Conservation (phyloP, 148 eudicot genomes). For the Mesembryanthemum crystallinum region DNA sequence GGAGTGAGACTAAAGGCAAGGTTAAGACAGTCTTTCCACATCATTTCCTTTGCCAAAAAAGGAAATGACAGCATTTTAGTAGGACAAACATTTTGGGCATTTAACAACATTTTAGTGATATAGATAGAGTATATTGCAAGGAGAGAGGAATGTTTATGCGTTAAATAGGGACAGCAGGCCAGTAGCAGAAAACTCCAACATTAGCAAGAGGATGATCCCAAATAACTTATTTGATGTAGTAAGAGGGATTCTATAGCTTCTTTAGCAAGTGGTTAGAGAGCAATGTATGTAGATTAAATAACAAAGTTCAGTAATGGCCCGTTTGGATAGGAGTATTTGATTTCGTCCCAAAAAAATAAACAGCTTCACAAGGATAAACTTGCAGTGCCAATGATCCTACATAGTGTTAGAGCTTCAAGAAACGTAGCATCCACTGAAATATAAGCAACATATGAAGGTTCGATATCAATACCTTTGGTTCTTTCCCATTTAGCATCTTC, state of each 20-base stretch:
- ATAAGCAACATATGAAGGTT: neutral
- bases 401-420: neutral
- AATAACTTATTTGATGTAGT: neutral
- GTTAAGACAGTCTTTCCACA: too few species aligned
- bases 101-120: too few species aligned
- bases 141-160: neutral
- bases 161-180: neutral
- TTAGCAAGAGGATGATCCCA: slow-evolving; percentile 6
- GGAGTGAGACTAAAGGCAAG: too few species aligned
- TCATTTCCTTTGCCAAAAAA: too few species aligned
- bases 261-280: too few species aligned
- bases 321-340: too few species aligned
- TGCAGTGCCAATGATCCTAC: neutral
- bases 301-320: too few species aligned
- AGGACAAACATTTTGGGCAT: too few species aligned
- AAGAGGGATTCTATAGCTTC: neutral
- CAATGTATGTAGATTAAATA: too few species aligned
- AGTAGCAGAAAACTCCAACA: neutral
- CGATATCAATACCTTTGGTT: slow-evolving; percentile 65
- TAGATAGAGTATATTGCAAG: slow-evolving; percentile 2
- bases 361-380: too few species aligned
- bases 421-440: neutral
- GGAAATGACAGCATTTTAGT: too few species aligned
- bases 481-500: slow-evolving; percentile 91
- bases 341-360: too few species aligned